Conservation (phyloP, 176 grass and related monocot genomes). For the Oryza coarctata region DNA sequence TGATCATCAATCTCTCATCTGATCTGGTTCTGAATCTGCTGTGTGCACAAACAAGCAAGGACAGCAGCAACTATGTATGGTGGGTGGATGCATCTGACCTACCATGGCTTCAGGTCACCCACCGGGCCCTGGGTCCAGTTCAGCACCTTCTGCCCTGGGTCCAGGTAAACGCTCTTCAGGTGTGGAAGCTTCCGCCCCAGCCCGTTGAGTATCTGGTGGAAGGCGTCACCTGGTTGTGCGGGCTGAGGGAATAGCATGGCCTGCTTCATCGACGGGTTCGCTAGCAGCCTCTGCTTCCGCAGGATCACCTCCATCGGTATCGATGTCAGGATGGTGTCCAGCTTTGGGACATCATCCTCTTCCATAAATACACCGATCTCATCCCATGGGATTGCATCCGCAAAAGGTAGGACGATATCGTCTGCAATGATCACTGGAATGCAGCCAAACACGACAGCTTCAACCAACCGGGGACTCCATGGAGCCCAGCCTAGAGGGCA, state of each 20-base stretch:
- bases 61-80: not conserved
- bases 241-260: slow-evolving; percentile 70
- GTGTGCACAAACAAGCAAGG: not conserved
- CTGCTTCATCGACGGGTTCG: slow-evolving; percentile 73
- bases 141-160: slow-evolving; percentile 47
- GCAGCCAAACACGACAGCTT: slow-evolving; percentile 68
- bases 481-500: slow-evolving; percentile 79
- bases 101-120: slow-evolving; percentile 65
- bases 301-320: slow-evolving; percentile 60
- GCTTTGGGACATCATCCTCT: slow-evolving; percentile 54
- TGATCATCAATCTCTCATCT: slow-evolving; percentile 19
- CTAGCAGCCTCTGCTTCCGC: slow-evolving; percentile 68
- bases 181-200: slow-evolving; percentile 62
- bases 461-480: slow-evolving; percentile 71
- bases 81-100: slow-evolving; percentile 14
- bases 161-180: slow-evolving; percentile 38
- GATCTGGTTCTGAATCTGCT: not conserved
- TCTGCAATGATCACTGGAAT: slow-evolving; percentile 78
- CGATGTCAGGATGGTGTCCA: slow-evolving; percentile 70
- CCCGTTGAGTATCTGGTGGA: slow-evolving; percentile 72
- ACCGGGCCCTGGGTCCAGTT: slow-evolving; percentile 73
- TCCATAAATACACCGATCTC: slow-evolving; percentile 70
- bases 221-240: slow-evolving; percentile 53
- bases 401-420: slow-evolving; percentile 66
- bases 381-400: slow-evolving; percentile 62